Conservation (phyloP, 495 filamentous ascomycete genomes). For the Neurospora discreta region DNA sequence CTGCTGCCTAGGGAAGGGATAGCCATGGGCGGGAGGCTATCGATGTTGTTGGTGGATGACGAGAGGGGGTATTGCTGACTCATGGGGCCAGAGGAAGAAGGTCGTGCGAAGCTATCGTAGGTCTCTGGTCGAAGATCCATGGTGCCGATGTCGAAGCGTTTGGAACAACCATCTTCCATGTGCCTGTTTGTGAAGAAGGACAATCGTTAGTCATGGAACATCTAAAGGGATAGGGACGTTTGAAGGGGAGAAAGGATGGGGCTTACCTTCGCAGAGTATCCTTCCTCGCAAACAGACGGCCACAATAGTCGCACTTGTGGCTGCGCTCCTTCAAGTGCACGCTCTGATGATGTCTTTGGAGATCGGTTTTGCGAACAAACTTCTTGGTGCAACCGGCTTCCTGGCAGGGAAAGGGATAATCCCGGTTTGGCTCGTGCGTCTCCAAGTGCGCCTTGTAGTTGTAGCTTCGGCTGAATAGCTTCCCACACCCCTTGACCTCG, state of each 20-base stretch:
- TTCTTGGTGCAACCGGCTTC: slow-evolving; percentile 55
- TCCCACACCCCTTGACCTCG: slow-evolving; percentile 56
- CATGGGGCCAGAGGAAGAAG: slow-evolving; percentile 14
- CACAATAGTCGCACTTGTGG: slow-evolving; percentile 60
- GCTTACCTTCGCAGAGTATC: slow-evolving; percentile 71
- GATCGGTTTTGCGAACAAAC: slow-evolving; percentile 77
- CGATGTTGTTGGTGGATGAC: neutral
- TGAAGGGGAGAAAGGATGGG: neutral
- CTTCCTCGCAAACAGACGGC: slow-evolving; percentile 65
- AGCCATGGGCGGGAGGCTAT: slow-evolving; percentile 31
- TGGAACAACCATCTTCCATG: slow-evolving; percentile 70
- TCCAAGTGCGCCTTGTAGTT: slow-evolving; percentile 89
- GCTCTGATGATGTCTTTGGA: slow-evolving; percentile 70
- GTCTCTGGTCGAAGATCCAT: slow-evolving; percentile 32
- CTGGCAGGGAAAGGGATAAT: slow-evolving; percentile 58
- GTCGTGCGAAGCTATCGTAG: slow-evolving; percentile 21
- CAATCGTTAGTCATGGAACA: slow-evolving; percentile 8
- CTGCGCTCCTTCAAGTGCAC: slow-evolving; percentile 70
- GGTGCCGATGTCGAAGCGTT: slow-evolving; percentile 50
- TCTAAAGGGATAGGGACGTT: neutral
- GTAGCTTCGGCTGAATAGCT: slow-evolving; percentile 75
- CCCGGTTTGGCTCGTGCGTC: slow-evolving; percentile 68
- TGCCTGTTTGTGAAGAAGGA: slow-evolving; percentile 37
- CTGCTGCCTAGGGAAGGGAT: slow-evolving; percentile 28
- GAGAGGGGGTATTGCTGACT: slow-evolving; percentile 8